These are phyloP conservation scores for Hansenula anomala DNA, from an alignment of 1,139 yeast genomes.

Conservation along the genomic window DNA sequence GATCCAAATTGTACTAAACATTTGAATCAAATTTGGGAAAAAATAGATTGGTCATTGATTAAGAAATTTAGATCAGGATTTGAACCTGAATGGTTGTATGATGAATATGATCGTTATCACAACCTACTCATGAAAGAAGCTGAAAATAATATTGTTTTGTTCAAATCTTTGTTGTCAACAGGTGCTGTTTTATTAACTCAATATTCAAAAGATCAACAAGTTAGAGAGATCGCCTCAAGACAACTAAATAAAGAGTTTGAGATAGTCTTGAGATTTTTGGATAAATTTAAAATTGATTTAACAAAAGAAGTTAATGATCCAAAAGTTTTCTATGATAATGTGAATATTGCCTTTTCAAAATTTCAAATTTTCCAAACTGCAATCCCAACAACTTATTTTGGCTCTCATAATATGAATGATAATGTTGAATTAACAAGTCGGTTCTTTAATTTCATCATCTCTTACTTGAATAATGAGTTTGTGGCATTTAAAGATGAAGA, in stretches of 20 bases:
- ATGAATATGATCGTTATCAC: slow-evolving; percentile 17
- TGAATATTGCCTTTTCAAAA: slow-evolving; percentile 19
- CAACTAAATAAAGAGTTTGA: slow-evolving; percentile 18
- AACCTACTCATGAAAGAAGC: slow-evolving; percentile 16
- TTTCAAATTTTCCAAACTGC: slow-evolving; percentile 21
- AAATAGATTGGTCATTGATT: slow-evolving; percentile 5
- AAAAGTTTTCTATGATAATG: slow-evolving; percentile 14
- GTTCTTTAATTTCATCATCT: slow-evolving; percentile 16
- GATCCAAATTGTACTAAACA: slow-evolving; percentile 18
- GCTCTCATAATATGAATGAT: slow-evolving; percentile 17
- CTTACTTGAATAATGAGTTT: slow-evolving; percentile 17
- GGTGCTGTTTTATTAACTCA: slow-evolving; percentile 17
- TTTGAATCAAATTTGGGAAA: slow-evolving; percentile 17
- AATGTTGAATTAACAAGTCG: slow-evolving; percentile 17
- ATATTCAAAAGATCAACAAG: slow-evolving; percentile 8
- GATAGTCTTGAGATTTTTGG: slow-evolving; percentile 18
- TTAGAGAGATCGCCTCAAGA: slow-evolving; percentile 8
- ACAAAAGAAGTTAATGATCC: slow-evolving; percentile 6
- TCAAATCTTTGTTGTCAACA: slow-evolving; percentile 17
- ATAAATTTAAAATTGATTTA: slow-evolving; percentile 17
- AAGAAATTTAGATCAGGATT: slow-evolving; percentile 14
- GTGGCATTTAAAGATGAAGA: slow-evolving; percentile 13
- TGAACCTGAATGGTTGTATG: slow-evolving; percentile 16
- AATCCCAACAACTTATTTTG: slow-evolving; percentile 16
- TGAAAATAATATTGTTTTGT: slow-evolving; percentile 18